Base-by-base conservation (phyloP, 768 basidiomycete genomes). In the Hypsizygus marmoreus region DNA sequence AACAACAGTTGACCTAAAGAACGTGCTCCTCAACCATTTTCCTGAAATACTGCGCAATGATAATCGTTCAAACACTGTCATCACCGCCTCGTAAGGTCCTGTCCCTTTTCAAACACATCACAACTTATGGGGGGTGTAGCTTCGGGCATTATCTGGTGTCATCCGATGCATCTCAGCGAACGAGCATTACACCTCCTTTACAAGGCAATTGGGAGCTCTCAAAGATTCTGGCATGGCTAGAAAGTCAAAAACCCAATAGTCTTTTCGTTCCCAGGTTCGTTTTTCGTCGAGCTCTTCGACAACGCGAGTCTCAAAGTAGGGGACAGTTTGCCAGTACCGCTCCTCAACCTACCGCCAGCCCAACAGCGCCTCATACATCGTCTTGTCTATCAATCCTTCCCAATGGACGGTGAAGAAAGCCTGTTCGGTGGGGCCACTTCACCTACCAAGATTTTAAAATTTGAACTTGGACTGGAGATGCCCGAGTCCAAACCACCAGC, bases 81-180 rank as follows among this genome's bases (percentile, higher is more conserved):
- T 77, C 22, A 63, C 63, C 4, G 77, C 77, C 20, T 75, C 70
- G 76, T 77, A 63, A 37, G 68, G 60, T 43, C 10, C 20, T 37
- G 10, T 31, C 24, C 39, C 39, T 24, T 45, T n/a, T 14, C 9
- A 24, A 17, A 31, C 11, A 8, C 9, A 7, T 13, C 43, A n/a
- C 31, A 51, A 28, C 4, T 13, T 45, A 42, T 51, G 30, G 56
- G 45, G 46, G 24, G 37, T 46, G 33, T 40, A 88, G 86, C 24
- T 59, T 80, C 26, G 86, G 86, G 0, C 84, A 88, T 56, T 43
- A 85, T 11, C 65, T 88, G n/a, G 62, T 83, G 41, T 65, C 68
- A 10, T 64, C 73, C 2, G 45, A 60, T 6, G 43, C 58, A 25
- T 64, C 63, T 29, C 63, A 67, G 40, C 68, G 61, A 26, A 51